Conservation (phyloP, 306 rosid genomes). For the Cajanus cajan region DNA sequence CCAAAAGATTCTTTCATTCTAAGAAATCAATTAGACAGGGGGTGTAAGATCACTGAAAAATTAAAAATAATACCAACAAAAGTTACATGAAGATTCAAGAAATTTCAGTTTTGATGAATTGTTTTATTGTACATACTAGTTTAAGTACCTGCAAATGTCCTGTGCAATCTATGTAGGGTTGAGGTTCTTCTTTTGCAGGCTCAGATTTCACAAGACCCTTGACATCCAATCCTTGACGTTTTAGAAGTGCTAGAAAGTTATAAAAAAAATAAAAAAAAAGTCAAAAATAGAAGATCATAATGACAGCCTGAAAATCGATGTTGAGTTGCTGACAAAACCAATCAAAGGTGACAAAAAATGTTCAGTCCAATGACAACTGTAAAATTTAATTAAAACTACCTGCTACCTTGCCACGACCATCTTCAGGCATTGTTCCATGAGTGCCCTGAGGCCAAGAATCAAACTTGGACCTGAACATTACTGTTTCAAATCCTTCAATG, state of each 20-base stretch:
- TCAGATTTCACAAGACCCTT: conserved; percentile 93
- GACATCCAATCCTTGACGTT: conserved; percentile 97
- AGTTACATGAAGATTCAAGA: conserved; percentile 20
- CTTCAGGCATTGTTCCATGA: conserved; percentile 69
- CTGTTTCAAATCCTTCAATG: conserved; percentile 96
- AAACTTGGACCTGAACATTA: conserved; percentile 85
- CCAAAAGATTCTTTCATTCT: conserved; percentile 10
- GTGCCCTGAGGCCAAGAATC: conserved; percentile 82
- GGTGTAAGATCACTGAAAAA: conserved; percentile 4
- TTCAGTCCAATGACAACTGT: conserved; percentile 16
- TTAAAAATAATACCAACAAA: not conserved
- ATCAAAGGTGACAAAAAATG: conserved; percentile 19
- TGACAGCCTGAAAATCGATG: not conserved
- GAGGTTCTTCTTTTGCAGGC: conserved; percentile 91
- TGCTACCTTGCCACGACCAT: conserved; percentile 99
- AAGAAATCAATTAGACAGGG: conserved; percentile 3
- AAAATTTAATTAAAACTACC: conserved; percentile 60
- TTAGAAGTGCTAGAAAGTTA: conserved; percentile 74
- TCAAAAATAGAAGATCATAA: conserved; percentile 18
- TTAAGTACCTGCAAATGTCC: conserved; percentile 86
- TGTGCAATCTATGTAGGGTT: conserved; percentile 91
- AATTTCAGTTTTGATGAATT: conserved; percentile 22
- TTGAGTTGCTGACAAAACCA: not conserved
- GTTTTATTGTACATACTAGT: conserved; percentile 19
- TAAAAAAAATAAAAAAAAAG: conserved; percentile 11